These are phyloP conservation scores for Perilla frutescens DNA, from an alignment of 257 asterid species.

Conservation along the genomic window DNA sequence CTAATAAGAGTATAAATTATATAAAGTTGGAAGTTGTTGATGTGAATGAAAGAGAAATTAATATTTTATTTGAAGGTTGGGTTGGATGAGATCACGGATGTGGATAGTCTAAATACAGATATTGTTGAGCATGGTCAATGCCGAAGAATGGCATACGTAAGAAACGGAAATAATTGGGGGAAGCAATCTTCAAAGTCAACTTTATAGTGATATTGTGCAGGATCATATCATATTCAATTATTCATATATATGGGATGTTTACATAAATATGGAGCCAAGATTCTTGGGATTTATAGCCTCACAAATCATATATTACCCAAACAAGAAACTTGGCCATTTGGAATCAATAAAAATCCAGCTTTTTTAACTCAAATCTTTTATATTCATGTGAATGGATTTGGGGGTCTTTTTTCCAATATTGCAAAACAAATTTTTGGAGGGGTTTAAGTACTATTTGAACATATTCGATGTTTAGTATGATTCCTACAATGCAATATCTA, in stretches of 20 bases:
- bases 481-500: slow-evolving; percentile 1
- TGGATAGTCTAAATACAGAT: too few species aligned
- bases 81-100: too few species aligned
- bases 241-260: neutral
- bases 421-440: neutral
- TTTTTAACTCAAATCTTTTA: neutral
- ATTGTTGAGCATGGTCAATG: too few species aligned
- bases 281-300: neutral
- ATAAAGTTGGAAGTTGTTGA: too few species aligned
- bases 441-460: slow-evolving; percentile 10
- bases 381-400: neutral
- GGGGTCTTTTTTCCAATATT: slow-evolving; percentile 22
- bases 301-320: slow-evolving; percentile 28
- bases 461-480: slow-evolving; percentile 21
- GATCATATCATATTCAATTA: neutral
- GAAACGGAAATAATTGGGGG: neutral
- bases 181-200: slow-evolving; percentile 23
- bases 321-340: neutral
- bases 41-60: too few species aligned
- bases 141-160: neutral
- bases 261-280: slow-evolving; percentile 4
- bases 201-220: neutral
- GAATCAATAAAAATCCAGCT: slow-evolving; percentile 29
- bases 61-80: too few species aligned
- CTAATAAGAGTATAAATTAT: too few species aligned